Base-by-base conservation (phyloP, 2,329 filamentous ascomycete species). In the Epichloe gansuensis region DNA sequence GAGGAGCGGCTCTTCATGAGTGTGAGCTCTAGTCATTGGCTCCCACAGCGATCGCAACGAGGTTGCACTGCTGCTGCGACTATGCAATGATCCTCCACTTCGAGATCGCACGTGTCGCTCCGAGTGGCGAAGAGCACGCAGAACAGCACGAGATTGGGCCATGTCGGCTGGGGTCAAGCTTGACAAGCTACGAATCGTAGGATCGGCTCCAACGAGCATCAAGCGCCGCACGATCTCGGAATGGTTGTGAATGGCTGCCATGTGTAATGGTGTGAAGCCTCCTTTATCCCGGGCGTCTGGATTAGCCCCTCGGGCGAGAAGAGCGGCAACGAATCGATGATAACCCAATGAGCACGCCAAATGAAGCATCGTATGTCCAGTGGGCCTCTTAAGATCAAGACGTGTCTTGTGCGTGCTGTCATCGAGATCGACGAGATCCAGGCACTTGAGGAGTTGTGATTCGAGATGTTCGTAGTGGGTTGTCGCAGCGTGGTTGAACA, bases 351-450 rank as follows among this genome's bases (percentile, higher is more conserved):
- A 85, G 59, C 83, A 87, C 2, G 86, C 87, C 56, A 91, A 73
- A 61, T 93, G 88, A 56, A 94, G 76, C 76, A 94, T 84, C 1
- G 86, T 89, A 62, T 91, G 86, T 0, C 88, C 88, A 12, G 81
- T 86, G 1, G 78, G 69, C 57, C 71, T 69, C 59, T 76, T 77
- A 49, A 85, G 71, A 62, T 93, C 86, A 56, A 87, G 80, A 28
- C 77, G 78, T 13, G 85, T 79, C 59, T 77, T 75, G 56, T 85
- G 76, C 4, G 82, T 77, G 62, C 80, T 88, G 59, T 90, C 84
- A 63, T 89, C 85, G 28, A 89, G 73, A 63, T 91, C 87, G 61
- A 91, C 84, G 45, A 88, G 74, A 59, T 91, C 86, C n/a, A 93
- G 72, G 54, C 86, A 82, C 59, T 80, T 83, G 58, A 93, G 72